Evolutionary conservation across 768 basidiomycete genomes (phyloP), one percentile per base, ranked within the genome.

Genomic region (Sporobolomyces roseus): DNA sequence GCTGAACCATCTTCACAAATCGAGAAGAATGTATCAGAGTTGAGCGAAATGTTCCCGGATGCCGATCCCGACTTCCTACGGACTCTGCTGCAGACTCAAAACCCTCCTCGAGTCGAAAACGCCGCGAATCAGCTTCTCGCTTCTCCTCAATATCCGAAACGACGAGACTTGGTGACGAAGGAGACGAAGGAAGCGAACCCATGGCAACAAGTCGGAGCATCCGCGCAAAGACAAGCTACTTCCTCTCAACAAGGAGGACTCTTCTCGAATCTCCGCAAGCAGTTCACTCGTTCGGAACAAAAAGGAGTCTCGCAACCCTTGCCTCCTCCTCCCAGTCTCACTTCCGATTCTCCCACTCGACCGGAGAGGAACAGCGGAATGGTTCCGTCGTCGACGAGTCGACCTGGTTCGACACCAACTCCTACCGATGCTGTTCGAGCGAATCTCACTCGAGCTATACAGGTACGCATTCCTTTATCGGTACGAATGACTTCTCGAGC

Each of bases 401-500:
- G n/a, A 6, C 61, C 58, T 7, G 35, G 6, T 46, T 23, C 45
- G 4, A 48, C 60, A 9, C 61, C 58, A 4, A 38, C 45, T 5
- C 59, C 60, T 17, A 63, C 67, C 0, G 65, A 62, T 16, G 66
- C 70, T 1, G 75, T 76, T 38, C 64, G 66, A 17, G 56, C 63
- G 23, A 75, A 76, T 51, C 63, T 76, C 14, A 55, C 69, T 16
- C 52, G 75, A 58, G 76, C 61, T 49, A 76, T 66, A 70, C 78
- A 64, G 78, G 78, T 33, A 10, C n/a, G n/a, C n/a, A n/a, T n/a
- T n/a, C n/a, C n/a, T n/a, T n/a, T 41, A 41, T 17, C 38, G 17
- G 38, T 41, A 41, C 38, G 9, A 9, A 41, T 9, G 38, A 17
- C 38, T 9, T 41, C 9, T 41, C 38, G 38, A n/a, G n/a, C n/a